Percentiles rank a stretch among this genome's conserved stretches.
These are phyloP conservation scores for Neonectria hederae DNA, from an alignment of 2,329 filamentous ascomycete genomes.

Conservation along the genomic window DNA sequence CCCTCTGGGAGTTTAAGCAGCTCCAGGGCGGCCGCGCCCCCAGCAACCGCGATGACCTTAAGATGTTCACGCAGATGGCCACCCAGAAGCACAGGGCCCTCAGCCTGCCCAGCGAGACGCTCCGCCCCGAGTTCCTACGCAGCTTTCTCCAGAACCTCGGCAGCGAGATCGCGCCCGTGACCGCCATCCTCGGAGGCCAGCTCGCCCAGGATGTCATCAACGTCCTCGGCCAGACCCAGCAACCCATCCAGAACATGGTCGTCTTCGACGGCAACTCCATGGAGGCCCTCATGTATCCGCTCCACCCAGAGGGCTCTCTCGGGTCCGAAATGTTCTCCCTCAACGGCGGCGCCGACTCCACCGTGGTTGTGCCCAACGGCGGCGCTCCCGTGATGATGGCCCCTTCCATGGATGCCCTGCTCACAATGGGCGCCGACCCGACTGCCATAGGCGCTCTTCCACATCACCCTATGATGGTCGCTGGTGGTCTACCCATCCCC, in stretches of 20 bases:
- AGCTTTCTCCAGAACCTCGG: slow-evolving; percentile 88
- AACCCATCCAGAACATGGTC: slow-evolving; percentile 94
- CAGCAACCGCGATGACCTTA: slow-evolving; percentile 71
- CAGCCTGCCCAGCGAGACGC: slow-evolving; percentile 72
- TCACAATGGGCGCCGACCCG: slow-evolving; percentile 38
- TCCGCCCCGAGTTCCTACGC: slow-evolving; percentile 77
- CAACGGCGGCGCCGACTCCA: slow-evolving; percentile 22
- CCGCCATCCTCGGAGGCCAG: slow-evolving; percentile 88
- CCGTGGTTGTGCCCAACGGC: slow-evolving; percentile 35
- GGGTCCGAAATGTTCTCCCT: slow-evolving; percentile 59
- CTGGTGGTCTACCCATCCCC: slow-evolving; percentile 30
- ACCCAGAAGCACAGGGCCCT: slow-evolving; percentile 81
- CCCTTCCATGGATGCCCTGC: slow-evolving; percentile 35
- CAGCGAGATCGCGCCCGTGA: slow-evolving; percentile 85
- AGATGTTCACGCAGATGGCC: slow-evolving; percentile 79
- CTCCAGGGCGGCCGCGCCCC: slow-evolving; percentile 63
- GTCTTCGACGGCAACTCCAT: slow-evolving; percentile 88
- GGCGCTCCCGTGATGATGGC: slow-evolving; percentile 36
- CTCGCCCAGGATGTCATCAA: slow-evolving; percentile 98
- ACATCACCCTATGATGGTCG: slow-evolving; percentile 39
- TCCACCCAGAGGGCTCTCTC: slow-evolving; percentile 74
- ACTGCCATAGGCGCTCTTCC: slow-evolving; percentile 38
- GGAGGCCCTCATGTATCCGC: slow-evolving; percentile 80
- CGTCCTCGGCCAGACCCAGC: slow-evolving; percentile 87
- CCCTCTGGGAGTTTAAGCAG: slow-evolving; percentile 84